Conservation (phyloP, 2,329 filamentous ascomycete species). For the Epichloe sp. region DNA sequence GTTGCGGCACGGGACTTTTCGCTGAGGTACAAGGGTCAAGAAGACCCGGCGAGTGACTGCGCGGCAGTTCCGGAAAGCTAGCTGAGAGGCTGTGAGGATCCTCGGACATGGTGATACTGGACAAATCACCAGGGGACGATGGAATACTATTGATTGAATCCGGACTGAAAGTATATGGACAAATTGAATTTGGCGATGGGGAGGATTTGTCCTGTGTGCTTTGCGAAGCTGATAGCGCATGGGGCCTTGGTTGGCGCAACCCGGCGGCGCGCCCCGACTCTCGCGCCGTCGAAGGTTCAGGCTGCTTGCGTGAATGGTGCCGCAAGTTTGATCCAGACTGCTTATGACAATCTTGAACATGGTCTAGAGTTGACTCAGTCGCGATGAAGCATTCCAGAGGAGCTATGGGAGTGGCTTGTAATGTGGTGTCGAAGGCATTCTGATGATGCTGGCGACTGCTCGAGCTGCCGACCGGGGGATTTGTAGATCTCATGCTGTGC, state of each 20-base stretch:
- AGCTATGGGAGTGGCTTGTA: slow-evolving; percentile 8
- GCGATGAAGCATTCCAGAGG: slow-evolving; percentile 23
- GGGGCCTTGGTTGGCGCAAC: background rate
- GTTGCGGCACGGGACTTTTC: slow-evolving; percentile 43
- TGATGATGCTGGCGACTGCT: background rate
- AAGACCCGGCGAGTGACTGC: slow-evolving; percentile 10
- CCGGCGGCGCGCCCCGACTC: background rate
- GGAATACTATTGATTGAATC: slow-evolving; percentile 30
- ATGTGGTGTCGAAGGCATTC: background rate
- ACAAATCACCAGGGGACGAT: slow-evolving; percentile 39
- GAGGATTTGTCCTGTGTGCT: slow-evolving; percentile 10
- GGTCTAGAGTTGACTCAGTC: slow-evolving; percentile 20
- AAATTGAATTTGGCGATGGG: slow-evolving; percentile 15
- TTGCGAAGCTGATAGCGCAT: slow-evolving; percentile 2
- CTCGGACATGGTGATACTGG: slow-evolving; percentile 29
- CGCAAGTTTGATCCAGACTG: background rate
- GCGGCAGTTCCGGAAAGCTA: slow-evolving; percentile 11
- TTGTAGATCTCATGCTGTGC: slow-evolving; percentile 1
- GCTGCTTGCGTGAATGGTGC: slow-evolving; percentile 12
- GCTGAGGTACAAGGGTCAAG: slow-evolving; percentile 4
- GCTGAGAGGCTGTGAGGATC: slow-evolving; percentile 14
- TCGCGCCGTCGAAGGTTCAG: slow-evolving; percentile 2
- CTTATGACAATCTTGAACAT: slow-evolving; percentile 8
- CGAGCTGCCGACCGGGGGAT: background rate
- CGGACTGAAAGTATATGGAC: slow-evolving; percentile 14